phyloP scores from a whole-genome alignment of 352 stramenopile species.

The Pythium sp. region DNA sequence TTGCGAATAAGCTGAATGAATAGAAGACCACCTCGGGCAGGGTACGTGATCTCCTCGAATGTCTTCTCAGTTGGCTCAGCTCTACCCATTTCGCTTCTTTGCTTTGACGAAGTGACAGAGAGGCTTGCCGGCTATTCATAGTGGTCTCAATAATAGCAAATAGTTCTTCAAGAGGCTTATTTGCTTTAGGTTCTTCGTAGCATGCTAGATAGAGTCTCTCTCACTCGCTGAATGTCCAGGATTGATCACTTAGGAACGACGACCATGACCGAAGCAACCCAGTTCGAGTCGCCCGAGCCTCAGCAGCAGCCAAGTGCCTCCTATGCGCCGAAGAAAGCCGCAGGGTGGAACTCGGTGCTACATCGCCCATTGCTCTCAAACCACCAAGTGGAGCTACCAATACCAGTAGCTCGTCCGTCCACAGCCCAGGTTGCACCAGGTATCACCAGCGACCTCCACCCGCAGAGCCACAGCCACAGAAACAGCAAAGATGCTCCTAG shows the following conservation, averaged over 20 bases:
- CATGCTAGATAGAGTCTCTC: background rate
- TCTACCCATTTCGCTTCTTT: background rate
- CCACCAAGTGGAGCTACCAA: background rate
- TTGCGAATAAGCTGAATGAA: background rate
- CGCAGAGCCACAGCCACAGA: background rate
- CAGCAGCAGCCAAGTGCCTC: background rate
- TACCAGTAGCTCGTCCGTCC: background rate
- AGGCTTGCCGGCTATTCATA: background rate
- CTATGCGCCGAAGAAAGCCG: background rate
- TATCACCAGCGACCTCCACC: background rate
- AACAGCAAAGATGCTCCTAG: background rate
- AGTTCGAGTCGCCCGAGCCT: background rate
- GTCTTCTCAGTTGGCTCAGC: background rate
- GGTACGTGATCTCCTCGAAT: background rate
- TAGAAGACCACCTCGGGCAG: background rate
- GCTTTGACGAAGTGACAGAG: background rate
- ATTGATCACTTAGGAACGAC: background rate
- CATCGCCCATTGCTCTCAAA: constrained; percentile 5
- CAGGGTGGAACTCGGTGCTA: constrained; percentile 17
- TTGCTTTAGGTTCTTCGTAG: background rate
- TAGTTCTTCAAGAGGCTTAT: background rate
- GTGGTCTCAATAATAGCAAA: background rate
- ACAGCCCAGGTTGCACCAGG: background rate
- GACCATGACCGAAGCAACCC: background rate
- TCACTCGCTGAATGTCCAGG: background rate